Base-by-base conservation (phyloP, 805 yeast genomes). In the Nakazawaea peltata region DNA sequence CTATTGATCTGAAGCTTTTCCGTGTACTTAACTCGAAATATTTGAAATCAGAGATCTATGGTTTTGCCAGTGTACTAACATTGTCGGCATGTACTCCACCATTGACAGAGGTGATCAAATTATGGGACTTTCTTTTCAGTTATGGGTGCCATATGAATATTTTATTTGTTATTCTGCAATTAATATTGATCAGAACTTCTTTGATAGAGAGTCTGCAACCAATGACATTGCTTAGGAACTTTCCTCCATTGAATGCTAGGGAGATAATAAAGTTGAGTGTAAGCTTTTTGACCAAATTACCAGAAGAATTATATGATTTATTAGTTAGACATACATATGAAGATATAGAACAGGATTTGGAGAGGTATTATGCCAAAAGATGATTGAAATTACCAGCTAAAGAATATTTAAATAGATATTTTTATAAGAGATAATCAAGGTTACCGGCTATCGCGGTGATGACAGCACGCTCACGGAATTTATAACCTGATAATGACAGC, bases 51-150 rank as follows among this genome's bases (percentile, higher is more conserved):
- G 87, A 86, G 48, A 75, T 87, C 18, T 87, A 87, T 53, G 96
- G 94, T 0, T 77, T 87, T 44, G 83, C 87, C 4, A 77, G 88
- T 1, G 82, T 86, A 1, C 58, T 88, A 43, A 87, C 97, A 0
- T 60, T 88, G 31, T 77, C 88, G 37, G 90, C 95, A 2, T 84
- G 95, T 47, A 85, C 94, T 5, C 94, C 94, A 8, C 88, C 95
- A 0, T 61, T 88, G 30, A 59, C 63, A 22, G 85, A 87, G 43
- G 82, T 83, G 1, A 57, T 87, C 26, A 71, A 76, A 39, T 63
- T 87, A 13, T 87, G 97, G 97, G 97, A 87, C 53, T 82, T 87
- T 44, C 58, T 86, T 46, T 81, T 87, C 56, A 94, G 96, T 3
- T 87, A 84, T 48, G 97, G 97, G 0, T 74, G 82, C 14, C 95